phyloP scores from a whole-genome alignment of 345 rosid species.

The Microcos paniculata region DNA sequence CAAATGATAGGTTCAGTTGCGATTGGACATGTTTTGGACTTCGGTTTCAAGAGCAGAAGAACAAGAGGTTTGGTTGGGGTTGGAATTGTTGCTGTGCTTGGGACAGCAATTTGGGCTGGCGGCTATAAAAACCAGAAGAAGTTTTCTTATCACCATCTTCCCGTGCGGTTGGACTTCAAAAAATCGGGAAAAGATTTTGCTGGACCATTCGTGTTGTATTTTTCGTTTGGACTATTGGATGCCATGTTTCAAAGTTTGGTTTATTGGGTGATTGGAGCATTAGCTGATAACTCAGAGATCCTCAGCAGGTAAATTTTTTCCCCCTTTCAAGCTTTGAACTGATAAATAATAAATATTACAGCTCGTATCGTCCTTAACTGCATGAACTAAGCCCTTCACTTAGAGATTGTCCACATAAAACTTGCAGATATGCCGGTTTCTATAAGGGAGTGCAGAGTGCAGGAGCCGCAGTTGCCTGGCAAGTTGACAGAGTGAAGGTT shows the following conservation, averaged over 20 bases:
- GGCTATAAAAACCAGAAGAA: slow-evolving; percentile 56
- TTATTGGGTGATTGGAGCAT: slow-evolving; percentile 66
- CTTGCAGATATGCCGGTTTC: slow-evolving; percentile 57
- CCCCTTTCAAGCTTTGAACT: not conserved
- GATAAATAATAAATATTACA: not conserved
- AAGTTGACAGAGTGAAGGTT: slow-evolving; percentile 47
- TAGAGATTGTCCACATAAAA: not conserved
- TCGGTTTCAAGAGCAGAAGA: slow-evolving; percentile 52
- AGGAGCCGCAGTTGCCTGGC: slow-evolving; percentile 71
- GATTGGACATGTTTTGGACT: slow-evolving; percentile 54
- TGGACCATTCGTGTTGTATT: slow-evolving; percentile 59
- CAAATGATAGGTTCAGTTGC: slow-evolving; percentile 64
- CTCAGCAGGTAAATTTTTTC: slow-evolving; percentile 50
- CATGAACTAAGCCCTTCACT: not conserved
- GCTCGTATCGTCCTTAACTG: not conserved
- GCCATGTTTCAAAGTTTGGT: slow-evolving; percentile 67
- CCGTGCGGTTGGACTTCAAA: slow-evolving; percentile 51
- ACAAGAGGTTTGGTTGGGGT: slow-evolving; percentile 54
- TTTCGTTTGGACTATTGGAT: slow-evolving; percentile 59
- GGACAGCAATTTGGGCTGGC: slow-evolving; percentile 63
- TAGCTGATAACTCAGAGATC: slow-evolving; percentile 66
- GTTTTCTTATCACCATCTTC: slow-evolving; percentile 26
- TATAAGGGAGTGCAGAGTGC: slow-evolving; percentile 78
- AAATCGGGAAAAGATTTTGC: slow-evolving; percentile 41
- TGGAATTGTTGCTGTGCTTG: slow-evolving; percentile 42